These are phyloP conservation scores for Aspergillus sp. DNA, from an alignment of 2,329 filamentous ascomycete species.

Conservation along the genomic window DNA sequence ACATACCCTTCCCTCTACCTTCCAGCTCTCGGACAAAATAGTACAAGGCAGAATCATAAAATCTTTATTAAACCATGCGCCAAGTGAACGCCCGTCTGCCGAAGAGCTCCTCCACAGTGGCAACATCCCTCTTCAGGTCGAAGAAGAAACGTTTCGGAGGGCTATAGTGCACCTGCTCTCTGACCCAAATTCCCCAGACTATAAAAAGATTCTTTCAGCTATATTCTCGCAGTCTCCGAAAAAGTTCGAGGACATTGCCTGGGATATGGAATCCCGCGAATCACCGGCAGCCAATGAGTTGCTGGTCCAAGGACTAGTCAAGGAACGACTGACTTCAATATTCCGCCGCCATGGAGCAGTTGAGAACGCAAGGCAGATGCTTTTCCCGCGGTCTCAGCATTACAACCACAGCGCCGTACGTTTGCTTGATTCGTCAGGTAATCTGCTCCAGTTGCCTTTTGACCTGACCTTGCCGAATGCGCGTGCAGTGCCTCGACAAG, in stretches of 20 bases:
- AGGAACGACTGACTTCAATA: conserved; percentile 63
- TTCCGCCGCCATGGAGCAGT: conserved; percentile 87
- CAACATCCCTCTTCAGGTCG: conserved; percentile 81
- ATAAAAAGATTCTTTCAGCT: conserved; percentile 78
- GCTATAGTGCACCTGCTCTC: conserved; percentile 67
- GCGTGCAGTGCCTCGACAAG: conserved; percentile 63
- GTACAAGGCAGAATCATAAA: conserved; percentile 69
- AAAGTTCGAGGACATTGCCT: conserved; percentile 71
- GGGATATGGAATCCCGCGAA: conserved; percentile 58
- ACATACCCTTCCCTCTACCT: conserved; percentile 63
- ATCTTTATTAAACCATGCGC: conserved; percentile 72
- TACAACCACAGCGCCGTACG: conserved; percentile 69
- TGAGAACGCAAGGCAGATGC: conserved; percentile 62
- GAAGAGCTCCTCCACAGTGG: conserved; percentile 75
- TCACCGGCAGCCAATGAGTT: conserved; percentile 46
- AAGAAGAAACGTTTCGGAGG: conserved; percentile 81
- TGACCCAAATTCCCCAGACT: conserved; percentile 77
- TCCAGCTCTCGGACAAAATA: conserved; percentile 58
- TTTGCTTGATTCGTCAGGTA: conserved; percentile 73
- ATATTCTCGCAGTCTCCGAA: conserved; percentile 70
- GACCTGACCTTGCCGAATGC: conserved; percentile 87
- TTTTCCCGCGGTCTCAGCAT: conserved; percentile 75
- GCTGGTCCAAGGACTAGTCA: conserved; percentile 64
- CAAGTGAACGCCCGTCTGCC: conserved; percentile 73
- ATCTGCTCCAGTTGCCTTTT: conserved; percentile 86